Conservation (phyloP, 257 asterid genomes). For the Fraxinus cuspidata region DNA sequence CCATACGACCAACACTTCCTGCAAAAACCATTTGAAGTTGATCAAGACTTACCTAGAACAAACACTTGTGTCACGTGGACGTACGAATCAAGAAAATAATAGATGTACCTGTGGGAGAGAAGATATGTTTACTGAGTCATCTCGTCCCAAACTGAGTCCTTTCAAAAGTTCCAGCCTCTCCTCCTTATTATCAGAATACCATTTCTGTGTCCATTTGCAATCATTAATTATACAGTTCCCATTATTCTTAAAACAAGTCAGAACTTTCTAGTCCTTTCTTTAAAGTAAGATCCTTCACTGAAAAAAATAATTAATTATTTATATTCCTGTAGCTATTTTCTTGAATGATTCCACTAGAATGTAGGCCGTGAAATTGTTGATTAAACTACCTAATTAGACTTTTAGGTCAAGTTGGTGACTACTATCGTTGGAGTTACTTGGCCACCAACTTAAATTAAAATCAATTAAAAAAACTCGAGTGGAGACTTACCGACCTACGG, state of each 20-base stretch:
- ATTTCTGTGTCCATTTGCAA: conserved; percentile 50
- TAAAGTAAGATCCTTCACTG: too few relatives aligned
- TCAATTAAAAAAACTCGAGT: too few relatives aligned
- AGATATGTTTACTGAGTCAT: conserved; percentile 36
- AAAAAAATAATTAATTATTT: too few relatives aligned
- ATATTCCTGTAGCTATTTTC: not conserved
- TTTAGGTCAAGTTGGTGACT: not conserved
- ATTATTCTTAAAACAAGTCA: too few relatives aligned
- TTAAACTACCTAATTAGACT: not conserved
- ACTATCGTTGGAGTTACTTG: not conserved
- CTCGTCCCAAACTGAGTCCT: conserved; percentile 56
- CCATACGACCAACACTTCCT: conserved; percentile 85
- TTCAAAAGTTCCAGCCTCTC: conserved; percentile 68
- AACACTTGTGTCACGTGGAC: too few relatives aligned
- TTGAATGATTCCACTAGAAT: not conserved
- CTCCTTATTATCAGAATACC: conserved; percentile 51
- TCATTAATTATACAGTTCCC: not conserved
- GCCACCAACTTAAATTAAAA: too few relatives aligned
- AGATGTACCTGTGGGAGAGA: conserved; percentile 57
- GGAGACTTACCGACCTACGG: too few relatives aligned
- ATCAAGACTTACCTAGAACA: not conserved
- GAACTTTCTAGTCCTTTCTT: too few relatives aligned
- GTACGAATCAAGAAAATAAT: not conserved
- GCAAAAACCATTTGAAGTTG: conserved; percentile 18
- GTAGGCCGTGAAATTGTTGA: not conserved